Evolutionary conservation across 2,329 filamentous ascomycete species (phyloP), one percentile per base, ranked within the genome.

Genomic region (Fusarium sp.): DNA sequence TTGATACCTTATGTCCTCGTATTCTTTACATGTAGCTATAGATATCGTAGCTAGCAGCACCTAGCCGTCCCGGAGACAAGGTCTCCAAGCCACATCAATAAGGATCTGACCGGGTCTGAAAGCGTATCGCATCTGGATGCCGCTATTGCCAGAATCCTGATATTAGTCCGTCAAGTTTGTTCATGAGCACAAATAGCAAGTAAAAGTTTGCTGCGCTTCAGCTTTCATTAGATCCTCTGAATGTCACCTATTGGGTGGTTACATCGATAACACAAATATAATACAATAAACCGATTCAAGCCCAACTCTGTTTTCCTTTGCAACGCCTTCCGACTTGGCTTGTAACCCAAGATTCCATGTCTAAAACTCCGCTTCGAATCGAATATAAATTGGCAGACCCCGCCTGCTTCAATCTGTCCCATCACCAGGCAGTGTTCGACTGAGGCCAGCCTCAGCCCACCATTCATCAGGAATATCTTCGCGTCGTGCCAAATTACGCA

Each of bases 381-480:
- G 20, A 54, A 53, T 41, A 30, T 41, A 58, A 56, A 44, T 51
- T 49, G 54, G 33, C 35, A 26, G 14, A 43, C 2, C 22, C 19
- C 24, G 26, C 19, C 20, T 49, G 52, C 56, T 65, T 55, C 71
- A 76, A 40, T 74, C 72, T 15, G 63, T 62, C 22, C 65, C 69
- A 17, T 76, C 76, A 48, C 71, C 75, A 35, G 75, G 74, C 55
- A 88, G 78, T 15, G 83, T 89, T 66, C 89, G 86, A 73, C 84
- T 89, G 67, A 92, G 83, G 41, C 90, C 90, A 60, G 85, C 89
- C 72, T 87, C 86, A 60, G 87, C 87, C 93, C 93, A 96, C 89
- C 91, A 94, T 67, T 93, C 89, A 64, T 96, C 92, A 0, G 92
- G 91, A 54, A 96, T 90, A 71, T 94, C 91, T 74, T 92, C 87